A percentile compares a stretch with the other conserved stretches of the same genome.
These are phyloP conservation scores for Prunus yedoensis DNA, from an alignment of 331 rosid genomes.

Conservation along the genomic window DNA sequence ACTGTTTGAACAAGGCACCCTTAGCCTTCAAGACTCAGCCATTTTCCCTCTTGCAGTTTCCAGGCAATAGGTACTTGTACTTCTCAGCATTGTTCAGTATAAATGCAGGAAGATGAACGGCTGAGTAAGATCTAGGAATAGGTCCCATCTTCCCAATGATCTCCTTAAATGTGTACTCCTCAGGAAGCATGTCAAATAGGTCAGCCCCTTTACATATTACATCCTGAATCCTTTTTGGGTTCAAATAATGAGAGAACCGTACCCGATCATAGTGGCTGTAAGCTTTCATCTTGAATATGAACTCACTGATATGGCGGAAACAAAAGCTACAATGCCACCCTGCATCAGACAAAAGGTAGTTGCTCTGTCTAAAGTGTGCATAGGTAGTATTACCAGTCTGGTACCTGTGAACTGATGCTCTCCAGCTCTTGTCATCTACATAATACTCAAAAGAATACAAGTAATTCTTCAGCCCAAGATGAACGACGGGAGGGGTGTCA, in stretches of 20 bases:
- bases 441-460: conserved; percentile 81
- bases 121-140: conserved; percentile 83
- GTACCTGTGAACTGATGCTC: conserved; percentile 80
- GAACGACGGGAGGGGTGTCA: conserved; percentile 63
- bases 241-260: conserved; percentile 80
- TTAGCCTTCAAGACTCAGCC: conserved; percentile 51
- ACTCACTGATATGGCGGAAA: conserved; percentile 71
- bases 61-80: conserved; percentile 76
- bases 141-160: conserved; percentile 89
- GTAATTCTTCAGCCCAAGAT: conserved; percentile 76
- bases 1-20: neutral
- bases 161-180: conserved; percentile 88
- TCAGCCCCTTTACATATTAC: conserved; percentile 79
- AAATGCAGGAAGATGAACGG: conserved; percentile 83
- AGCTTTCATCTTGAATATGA: conserved; percentile 90
- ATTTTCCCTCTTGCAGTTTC: conserved; percentile 86
- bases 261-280: conserved; percentile 87
- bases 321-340: conserved; percentile 99
- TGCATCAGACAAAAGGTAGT: conserved; percentile 59
- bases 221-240: conserved; percentile 69
- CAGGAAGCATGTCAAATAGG: conserved; percentile 92
- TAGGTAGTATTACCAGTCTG: conserved; percentile 64
- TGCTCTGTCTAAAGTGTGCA: conserved; percentile 75
- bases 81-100: conserved; percentile 67
- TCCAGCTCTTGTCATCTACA: conserved; percentile 75